Evolutionary conservation across 2,329 filamentous ascomycete genomes (phyloP).

Genomic region (Fusarium neocosmosporiellum): DNA sequence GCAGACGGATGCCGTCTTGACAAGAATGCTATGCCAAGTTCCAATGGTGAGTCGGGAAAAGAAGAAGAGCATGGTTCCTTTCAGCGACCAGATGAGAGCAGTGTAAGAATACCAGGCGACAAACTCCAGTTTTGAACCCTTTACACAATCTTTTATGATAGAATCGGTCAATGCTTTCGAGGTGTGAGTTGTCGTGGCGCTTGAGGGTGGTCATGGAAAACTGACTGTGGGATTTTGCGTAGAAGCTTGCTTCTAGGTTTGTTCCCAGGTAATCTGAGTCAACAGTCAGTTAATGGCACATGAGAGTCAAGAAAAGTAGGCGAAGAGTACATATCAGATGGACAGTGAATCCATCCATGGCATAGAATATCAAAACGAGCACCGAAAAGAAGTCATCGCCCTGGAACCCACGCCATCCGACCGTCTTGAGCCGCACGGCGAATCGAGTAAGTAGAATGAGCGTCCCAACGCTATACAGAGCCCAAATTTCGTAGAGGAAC

Average conservation of each 20-base stretch:
- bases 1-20: slow-evolving; percentile 21
- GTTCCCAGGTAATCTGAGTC: slow-evolving; percentile 34
- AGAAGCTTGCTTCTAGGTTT: slow-evolving; percentile 31
- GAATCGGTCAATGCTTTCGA: slow-evolving; percentile 33
- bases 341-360: slow-evolving; percentile 50
- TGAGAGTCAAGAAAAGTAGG: accelerated
- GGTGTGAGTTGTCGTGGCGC: not conserved
- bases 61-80: slow-evolving; percentile 46
- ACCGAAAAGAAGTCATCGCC: slow-evolving; percentile 54
- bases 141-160: slow-evolving; percentile 43
- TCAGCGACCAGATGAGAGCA: slow-evolving; percentile 50
- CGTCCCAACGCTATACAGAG: slow-evolving; percentile 47
- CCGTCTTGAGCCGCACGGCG: slow-evolving; percentile 50
- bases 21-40: slow-evolving; percentile 38
- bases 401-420: slow-evolving; percentile 50
- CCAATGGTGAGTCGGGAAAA: slow-evolving; percentile 45
- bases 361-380: slow-evolving; percentile 48
- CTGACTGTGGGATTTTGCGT: slow-evolving; percentile 10
- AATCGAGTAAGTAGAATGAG: slow-evolving; percentile 48
- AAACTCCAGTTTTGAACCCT: slow-evolving; percentile 53
- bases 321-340: slow-evolving; percentile 46
- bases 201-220: not conserved
- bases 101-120: slow-evolving; percentile 55
- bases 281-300: not conserved
- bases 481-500: slow-evolving; percentile 48